A percentile compares a stretch with the other conserved stretches of the same genome.
These are phyloP conservation scores for Aristolochia californica DNA, from an alignment of 164 flowering plant genomes.

Conservation along the genomic window DNA sequence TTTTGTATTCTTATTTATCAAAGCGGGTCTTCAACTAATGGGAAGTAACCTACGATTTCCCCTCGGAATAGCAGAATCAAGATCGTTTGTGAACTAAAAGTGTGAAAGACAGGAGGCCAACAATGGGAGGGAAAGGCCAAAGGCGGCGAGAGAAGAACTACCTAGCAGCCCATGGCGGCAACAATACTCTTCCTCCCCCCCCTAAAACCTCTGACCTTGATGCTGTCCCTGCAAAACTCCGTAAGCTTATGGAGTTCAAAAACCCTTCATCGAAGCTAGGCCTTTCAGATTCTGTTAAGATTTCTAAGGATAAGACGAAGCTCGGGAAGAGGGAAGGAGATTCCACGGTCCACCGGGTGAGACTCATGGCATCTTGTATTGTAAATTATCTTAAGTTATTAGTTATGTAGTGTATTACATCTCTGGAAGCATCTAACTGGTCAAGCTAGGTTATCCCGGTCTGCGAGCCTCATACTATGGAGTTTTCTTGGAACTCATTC, in stretches of 20 bases:
- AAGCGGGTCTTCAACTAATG: too few species aligned
- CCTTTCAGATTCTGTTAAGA: slow-evolving; percentile 15
- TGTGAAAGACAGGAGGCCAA: slow-evolving; percentile 6
- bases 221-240: slow-evolving; percentile 47
- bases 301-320: slow-evolving; percentile 5
- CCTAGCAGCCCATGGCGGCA: slow-evolving; percentile 67
- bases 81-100: too few species aligned
- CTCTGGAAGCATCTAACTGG: too few species aligned
- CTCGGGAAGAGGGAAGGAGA: slow-evolving; percentile 11
- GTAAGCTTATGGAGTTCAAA: slow-evolving; percentile 12
- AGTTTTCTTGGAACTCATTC: too few species aligned
- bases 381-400: too few species aligned
- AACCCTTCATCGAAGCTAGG: slow-evolving; percentile 2
- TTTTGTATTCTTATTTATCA: too few species aligned
- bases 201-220: slow-evolving; percentile 52
- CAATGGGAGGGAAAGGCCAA: slow-evolving; percentile 77
- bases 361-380: not conserved
- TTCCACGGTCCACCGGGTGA: slow-evolving; percentile 10
- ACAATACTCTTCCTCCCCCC: slow-evolving; percentile 68
- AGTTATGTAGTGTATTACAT: too few species aligned
- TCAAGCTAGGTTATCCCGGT: too few species aligned
- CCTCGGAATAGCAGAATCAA: too few species aligned
- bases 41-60: too few species aligned
- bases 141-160: slow-evolving; percentile 78
- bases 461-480: too few species aligned